Conservation (phyloP, 305 asterid genomes). For the Fraxinus floribunda region DNA sequence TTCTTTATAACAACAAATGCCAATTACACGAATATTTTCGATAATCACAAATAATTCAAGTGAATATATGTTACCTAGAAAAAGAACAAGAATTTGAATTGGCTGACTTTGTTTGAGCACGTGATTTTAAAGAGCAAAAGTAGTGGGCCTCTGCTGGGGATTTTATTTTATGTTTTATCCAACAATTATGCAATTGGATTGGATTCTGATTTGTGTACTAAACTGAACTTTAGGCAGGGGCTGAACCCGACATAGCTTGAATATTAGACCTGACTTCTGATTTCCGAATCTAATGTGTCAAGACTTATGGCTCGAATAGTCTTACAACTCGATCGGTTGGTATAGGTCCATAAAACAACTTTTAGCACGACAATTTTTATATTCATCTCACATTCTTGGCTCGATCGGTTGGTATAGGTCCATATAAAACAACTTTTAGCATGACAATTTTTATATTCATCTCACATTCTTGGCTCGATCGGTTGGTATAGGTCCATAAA, state of each 20-base stretch:
- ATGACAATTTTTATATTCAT: not conserved
- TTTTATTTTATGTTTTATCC: no score
- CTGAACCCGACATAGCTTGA: not conserved
- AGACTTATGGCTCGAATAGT: not conserved
- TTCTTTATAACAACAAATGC: no score
- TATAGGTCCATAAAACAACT: no score
- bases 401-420: not conserved
- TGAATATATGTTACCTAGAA: no score
- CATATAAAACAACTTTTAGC: not conserved
- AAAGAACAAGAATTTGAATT: not conserved
- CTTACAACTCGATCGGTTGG: not conserved
- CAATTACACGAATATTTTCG: not conserved
- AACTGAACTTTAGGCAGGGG: not conserved
- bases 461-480: not conserved
- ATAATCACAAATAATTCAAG: not conserved
- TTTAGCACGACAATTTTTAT: no score
- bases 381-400: not conserved
- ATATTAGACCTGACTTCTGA: no score
- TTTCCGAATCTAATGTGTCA: not conserved
- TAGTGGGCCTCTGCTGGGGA: not conserved
- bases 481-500: not conserved
- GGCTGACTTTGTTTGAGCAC: not conserved
- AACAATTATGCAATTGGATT: no score
- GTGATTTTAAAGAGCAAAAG: not conserved
- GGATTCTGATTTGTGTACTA: no score